These are phyloP conservation scores for Cladophialophora immunda DNA, from an alignment of 2,329 filamentous ascomycete genomes.

Conservation along the genomic window DNA sequence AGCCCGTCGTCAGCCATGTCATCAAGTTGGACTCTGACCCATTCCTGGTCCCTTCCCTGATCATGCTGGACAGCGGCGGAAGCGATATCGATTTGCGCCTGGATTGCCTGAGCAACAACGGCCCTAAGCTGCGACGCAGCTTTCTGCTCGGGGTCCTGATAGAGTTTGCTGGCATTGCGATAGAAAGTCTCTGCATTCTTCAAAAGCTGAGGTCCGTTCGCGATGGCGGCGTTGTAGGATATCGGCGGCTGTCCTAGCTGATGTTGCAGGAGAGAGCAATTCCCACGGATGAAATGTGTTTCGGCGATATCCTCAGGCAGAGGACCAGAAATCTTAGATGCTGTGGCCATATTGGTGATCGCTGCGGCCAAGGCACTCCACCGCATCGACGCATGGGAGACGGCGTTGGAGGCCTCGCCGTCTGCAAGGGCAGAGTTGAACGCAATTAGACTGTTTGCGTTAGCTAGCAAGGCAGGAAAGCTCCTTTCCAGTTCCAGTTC, in stretches of 20 bases:
- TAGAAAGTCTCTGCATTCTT: conserved; percentile 68
- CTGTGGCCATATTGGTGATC: conserved; percentile 59
- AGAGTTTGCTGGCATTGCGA: conserved; percentile 56
- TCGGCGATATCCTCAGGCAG: conserved; percentile 58
- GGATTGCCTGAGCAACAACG: conserved; percentile 25
- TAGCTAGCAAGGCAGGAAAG: conserved; percentile 61
- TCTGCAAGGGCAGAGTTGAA: conserved; percentile 60
- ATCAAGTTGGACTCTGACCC: conserved; percentile 35
- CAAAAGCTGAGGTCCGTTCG: conserved; percentile 58
- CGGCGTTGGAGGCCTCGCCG: conserved; percentile 41
- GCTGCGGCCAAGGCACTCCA: conserved; percentile 65
- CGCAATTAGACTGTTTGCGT: conserved; percentile 65
- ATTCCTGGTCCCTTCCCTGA: conserved; percentile 25
- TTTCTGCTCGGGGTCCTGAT: conserved; percentile 42
- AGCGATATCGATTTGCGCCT: conserved; percentile 5
- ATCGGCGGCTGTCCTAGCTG: conserved; percentile 58
- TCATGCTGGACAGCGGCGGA: conserved; percentile 7
- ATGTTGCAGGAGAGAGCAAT: conserved; percentile 64
- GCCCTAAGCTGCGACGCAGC: conserved; percentile 30
- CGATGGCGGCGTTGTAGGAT: conserved; percentile 52
- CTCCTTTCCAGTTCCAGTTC: conserved; percentile 53
- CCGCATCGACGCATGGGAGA: conserved; percentile 48
- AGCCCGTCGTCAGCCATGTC: conserved; percentile 41
- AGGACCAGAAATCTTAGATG: conserved; percentile 58
- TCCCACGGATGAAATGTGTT: conserved; percentile 64